Evolutionary conservation across 1,284 basidiomycete species (phyloP).

Genomic region (Anthracocystis walkeri): DNA sequence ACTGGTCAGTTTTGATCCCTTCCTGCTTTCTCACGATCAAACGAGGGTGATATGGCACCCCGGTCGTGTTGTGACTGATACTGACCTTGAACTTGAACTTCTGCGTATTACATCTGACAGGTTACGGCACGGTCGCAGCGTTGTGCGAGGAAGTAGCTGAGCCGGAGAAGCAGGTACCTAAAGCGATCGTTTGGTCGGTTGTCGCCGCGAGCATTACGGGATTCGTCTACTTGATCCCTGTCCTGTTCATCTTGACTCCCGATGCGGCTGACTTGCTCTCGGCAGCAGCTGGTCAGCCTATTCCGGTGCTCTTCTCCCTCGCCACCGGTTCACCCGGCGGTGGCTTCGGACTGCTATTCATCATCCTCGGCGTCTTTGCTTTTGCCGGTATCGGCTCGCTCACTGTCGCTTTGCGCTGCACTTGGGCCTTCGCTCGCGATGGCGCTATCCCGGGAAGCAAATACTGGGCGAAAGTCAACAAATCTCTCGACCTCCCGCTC

Average conservation of each 20-base stretch:
- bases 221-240: slow-evolving; percentile 71
- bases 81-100: too few species aligned
- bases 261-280: slow-evolving; percentile 70
- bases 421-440: slow-evolving; percentile 72
- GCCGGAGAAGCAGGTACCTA: slow-evolving; percentile 60
- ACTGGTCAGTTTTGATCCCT: slow-evolving; percentile 45
- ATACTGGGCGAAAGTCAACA: slow-evolving; percentile 70
- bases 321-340: slow-evolving; percentile 71
- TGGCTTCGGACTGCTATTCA: slow-evolving; percentile 71
- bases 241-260: slow-evolving; percentile 71
- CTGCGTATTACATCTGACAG: too few species aligned
- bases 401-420: slow-evolving; percentile 71
- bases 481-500: slow-evolving; percentile 70
- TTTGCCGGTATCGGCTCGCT: slow-evolving; percentile 72
- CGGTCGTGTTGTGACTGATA: too few species aligned
- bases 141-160: slow-evolving; percentile 70
- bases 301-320: slow-evolving; percentile 71
- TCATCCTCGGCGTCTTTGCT: slow-evolving; percentile 72
- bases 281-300: slow-evolving; percentile 71
- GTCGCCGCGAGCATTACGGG: slow-evolving; percentile 72
- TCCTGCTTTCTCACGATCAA: too few species aligned
- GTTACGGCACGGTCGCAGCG: slow-evolving; percentile 69
- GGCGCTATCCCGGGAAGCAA: slow-evolving; percentile 71
- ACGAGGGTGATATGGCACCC: too few species aligned
- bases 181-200: slow-evolving; percentile 69